Evolutionary conservation across 75 land plant species (phyloP).

Genomic region (Pinus albicaulis): DNA sequence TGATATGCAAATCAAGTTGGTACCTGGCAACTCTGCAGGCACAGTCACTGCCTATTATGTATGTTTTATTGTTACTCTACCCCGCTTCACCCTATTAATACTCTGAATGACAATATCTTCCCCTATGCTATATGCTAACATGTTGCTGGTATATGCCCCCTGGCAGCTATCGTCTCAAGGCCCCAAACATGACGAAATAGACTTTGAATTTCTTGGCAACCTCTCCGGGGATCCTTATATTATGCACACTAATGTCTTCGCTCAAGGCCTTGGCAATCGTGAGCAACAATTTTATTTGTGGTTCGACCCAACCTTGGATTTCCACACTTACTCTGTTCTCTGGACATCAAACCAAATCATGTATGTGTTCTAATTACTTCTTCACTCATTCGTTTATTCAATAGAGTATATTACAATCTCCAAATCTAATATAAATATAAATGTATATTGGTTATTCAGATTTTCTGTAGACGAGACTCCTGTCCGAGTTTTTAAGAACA

Average conservation of each 20-base stretch:
- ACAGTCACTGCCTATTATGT: constrained; percentile 63
- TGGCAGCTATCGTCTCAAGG: constrained; percentile 47
- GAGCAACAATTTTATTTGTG: constrained; percentile 75
- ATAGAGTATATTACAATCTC: too few species aligned
- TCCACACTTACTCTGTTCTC: constrained; percentile 56
- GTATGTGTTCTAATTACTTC: constrained; percentile 1
- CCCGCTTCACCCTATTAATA: too few species aligned
- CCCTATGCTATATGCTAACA: too few species aligned
- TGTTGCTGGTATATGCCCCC: too few species aligned
- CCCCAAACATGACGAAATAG: constrained; percentile 74
- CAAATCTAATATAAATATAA: too few species aligned
- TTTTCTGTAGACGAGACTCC: constrained; percentile 46
- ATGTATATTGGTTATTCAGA: constrained; percentile 16
- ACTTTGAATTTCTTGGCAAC: constrained; percentile 80
- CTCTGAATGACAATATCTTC: too few species aligned
- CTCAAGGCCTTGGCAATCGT: constrained; percentile 56
- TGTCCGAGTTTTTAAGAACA: constrained; percentile 37
- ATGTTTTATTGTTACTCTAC: background rate
- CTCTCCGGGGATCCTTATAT: constrained; percentile 62
- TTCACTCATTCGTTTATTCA: too few species aligned
- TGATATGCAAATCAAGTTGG: constrained; percentile 70
- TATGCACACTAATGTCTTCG: constrained; percentile 72
- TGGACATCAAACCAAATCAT: constrained; percentile 28
- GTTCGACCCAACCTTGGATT: constrained; percentile 69
- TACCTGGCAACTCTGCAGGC: constrained; percentile 70